These are phyloP conservation scores for Cytospora schulzeri DNA, from an alignment of 2,329 filamentous ascomycete genomes.

Conservation along the genomic window DNA sequence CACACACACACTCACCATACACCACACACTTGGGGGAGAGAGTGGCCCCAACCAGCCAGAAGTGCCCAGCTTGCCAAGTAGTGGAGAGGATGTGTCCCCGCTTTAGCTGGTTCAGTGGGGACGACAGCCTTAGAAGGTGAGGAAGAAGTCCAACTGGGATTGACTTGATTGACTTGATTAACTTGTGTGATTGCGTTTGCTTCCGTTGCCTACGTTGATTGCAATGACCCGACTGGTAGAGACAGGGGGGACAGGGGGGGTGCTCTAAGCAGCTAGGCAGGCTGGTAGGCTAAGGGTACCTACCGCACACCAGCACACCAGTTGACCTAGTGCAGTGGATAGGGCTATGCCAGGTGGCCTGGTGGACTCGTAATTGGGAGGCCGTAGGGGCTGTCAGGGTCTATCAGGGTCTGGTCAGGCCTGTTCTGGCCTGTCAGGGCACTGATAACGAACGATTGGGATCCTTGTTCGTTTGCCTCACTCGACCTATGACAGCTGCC, in stretches of 20 bases:
- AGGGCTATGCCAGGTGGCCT: background rate
- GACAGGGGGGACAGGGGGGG: no score
- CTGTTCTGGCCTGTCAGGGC: no score
- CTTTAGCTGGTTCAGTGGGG: background rate
- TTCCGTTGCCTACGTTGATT: background rate
- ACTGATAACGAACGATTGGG: background rate
- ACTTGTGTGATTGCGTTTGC: no score
- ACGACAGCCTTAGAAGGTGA: background rate
- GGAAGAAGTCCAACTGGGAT: no score
- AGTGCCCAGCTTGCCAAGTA: background rate
- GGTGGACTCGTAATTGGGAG: background rate
- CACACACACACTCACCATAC: no score
- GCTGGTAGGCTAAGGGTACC: no score
- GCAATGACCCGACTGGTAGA: background rate
- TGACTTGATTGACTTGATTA: no score
- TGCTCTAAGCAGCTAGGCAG: no score
- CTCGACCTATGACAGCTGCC: background rate
- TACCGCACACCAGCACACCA: no score
- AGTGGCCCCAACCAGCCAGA: no score
- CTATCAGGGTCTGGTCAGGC: background rate
- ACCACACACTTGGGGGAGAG: no score
- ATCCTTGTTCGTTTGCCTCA: background rate
- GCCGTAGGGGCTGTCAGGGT: background rate
- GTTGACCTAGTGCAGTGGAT: background rate
- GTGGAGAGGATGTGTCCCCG: background rate